Conservation (phyloP, 176 grass and related monocot species). For the Oryza punctata region DNA sequence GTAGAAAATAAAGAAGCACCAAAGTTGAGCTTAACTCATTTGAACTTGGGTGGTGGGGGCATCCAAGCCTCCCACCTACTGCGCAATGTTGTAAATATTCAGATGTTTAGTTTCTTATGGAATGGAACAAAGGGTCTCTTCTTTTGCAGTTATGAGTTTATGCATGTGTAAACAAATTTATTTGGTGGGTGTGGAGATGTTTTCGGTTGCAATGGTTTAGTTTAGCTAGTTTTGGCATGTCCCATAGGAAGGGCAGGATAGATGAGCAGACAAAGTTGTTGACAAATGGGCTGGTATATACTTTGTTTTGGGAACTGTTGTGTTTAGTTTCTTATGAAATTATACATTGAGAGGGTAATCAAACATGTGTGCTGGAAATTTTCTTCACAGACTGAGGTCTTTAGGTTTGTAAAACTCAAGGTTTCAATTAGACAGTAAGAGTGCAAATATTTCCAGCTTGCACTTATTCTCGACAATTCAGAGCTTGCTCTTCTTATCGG, state of each 20-base stretch:
- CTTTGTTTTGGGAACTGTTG: neutral
- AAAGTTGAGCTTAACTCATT: neutral
- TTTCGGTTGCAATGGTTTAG: neutral
- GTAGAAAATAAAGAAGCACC: neutral
- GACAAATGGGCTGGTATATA: neutral
- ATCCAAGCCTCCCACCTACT: neutral
- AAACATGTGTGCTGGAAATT: neutral
- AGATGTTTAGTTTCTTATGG: neutral
- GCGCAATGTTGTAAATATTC: neutral
- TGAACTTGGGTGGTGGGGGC: neutral
- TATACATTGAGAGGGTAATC: neutral
- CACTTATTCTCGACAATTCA: neutral
- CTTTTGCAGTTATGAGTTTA: conserved; percentile 5
- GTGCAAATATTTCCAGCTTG: neutral
- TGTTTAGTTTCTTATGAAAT: conserved; percentile 19
- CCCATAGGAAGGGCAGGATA: conserved; percentile 3
- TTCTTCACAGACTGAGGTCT: neutral
- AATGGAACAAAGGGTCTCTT: conserved; percentile 1
- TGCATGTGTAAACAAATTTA: neutral
- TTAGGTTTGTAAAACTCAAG: neutral
- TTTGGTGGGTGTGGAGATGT: conserved; percentile 5
- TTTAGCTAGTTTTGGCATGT: conserved; percentile 24
- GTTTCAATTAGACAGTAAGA: neutral
- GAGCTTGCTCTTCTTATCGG: conserved; percentile 6
- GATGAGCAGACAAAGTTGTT: neutral